These are phyloP conservation scores for Abelmoschus esculentus DNA, from an alignment of 345 rosid genomes.

Conservation along the genomic window DNA sequence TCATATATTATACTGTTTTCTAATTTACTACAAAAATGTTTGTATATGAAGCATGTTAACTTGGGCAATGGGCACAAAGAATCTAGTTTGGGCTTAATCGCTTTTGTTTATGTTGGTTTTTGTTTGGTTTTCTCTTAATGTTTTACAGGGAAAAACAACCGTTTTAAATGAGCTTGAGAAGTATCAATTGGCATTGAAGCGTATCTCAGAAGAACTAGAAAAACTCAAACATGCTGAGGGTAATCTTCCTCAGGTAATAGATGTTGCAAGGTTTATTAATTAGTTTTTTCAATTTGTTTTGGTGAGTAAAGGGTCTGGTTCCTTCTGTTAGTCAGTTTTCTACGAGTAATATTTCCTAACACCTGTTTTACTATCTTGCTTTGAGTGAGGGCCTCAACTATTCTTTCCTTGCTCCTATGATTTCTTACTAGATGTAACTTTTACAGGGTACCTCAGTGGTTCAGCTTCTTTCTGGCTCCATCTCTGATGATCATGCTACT, in stretches of 20 bases:
- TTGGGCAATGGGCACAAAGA: not conserved
- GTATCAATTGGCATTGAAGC: slow-evolving; percentile 53
- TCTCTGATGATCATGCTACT: slow-evolving; percentile 58
- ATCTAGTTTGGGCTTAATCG: not conserved
- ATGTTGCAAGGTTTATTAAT: not conserved
- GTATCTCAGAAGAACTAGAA: slow-evolving; percentile 57
- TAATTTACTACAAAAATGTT: too few relatives aligned
- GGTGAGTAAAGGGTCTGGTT: not conserved
- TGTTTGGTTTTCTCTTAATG: not conserved
- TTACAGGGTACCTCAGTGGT: slow-evolving; percentile 49
- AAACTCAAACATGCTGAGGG: slow-evolving; percentile 67
- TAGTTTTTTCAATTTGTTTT: not conserved
- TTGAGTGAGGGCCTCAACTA: too few relatives aligned
- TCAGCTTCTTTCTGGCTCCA: slow-evolving; percentile 61
- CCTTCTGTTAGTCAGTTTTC: not conserved
- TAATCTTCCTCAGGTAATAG: slow-evolving; percentile 72
- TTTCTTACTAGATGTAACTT: slow-evolving; percentile 1
- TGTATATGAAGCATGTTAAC: not conserved
- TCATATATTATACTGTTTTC: not conserved
- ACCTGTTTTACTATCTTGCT: not conserved
- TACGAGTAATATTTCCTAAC: too few relatives aligned
- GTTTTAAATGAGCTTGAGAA: slow-evolving; percentile 53
- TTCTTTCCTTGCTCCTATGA: not conserved
- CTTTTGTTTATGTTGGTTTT: not conserved
- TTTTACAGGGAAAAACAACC: slow-evolving; percentile 48